Evolutionary conservation across 2,329 filamentous ascomycete species (phyloP).

Genomic region (Hyphodiscus sp.): DNA sequence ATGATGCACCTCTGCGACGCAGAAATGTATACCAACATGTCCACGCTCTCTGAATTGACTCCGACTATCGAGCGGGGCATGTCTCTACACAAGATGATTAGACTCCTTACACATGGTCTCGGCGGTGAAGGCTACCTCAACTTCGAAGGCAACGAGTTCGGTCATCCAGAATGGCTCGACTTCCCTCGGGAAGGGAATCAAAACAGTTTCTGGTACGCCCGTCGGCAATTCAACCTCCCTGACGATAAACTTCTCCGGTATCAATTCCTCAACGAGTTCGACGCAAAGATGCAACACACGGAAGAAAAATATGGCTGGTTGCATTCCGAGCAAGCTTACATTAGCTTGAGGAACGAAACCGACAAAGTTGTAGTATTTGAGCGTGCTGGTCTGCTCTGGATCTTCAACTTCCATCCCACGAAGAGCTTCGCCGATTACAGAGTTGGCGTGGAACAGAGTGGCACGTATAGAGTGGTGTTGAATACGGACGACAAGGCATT

Average conservation of each 20-base stretch:
- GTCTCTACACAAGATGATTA: constrained; percentile 94
- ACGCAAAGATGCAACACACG: constrained; percentile 80
- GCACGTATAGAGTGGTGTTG: constrained; percentile 81
- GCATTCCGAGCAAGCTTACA: constrained; percentile 75
- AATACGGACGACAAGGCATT: constrained; percentile 72
- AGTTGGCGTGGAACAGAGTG: constrained; percentile 76
- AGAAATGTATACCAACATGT: constrained; percentile 98
- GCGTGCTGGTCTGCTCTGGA: constrained; percentile 79
- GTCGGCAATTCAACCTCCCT: constrained; percentile 86
- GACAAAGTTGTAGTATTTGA: constrained; percentile 98
- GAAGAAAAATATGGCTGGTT: constrained; percentile 93
- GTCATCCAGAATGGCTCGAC: constrained; percentile 97
- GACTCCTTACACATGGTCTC: constrained; percentile 81
- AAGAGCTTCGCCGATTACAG: constrained; percentile 88
- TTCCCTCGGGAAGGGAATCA: constrained; percentile 90
- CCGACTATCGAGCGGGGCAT: constrained; percentile 85
- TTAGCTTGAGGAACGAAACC: constrained; percentile 85
- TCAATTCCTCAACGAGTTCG: constrained; percentile 87
- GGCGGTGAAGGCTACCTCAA: constrained; percentile 97
- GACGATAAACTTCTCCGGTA: constrained; percentile 84
- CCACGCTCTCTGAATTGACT: constrained; percentile 73
- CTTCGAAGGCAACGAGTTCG: constrained; percentile 98
- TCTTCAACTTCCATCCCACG: constrained; percentile 92
- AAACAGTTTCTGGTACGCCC: constrained; percentile 91
- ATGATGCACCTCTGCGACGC: constrained; percentile 99